phyloP scores from a whole-genome alignment of 306 rosid species.

The Glycine latifolia region DNA sequence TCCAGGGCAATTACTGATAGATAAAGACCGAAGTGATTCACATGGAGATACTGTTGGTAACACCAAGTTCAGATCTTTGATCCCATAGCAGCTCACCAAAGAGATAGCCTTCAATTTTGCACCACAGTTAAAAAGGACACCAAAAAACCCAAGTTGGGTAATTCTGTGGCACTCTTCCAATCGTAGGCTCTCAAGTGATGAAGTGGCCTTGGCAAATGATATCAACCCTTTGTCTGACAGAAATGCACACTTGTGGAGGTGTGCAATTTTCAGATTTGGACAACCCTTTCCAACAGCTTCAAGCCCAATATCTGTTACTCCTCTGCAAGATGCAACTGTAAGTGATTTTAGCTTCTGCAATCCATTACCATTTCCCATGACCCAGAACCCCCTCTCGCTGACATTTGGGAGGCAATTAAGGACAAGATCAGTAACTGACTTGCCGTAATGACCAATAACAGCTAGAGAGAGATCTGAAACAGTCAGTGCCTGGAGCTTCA shows the following conservation, averaged over 20 bases:
- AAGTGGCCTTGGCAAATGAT: slow-evolving; percentile 72
- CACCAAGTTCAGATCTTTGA: slow-evolving; percentile 65
- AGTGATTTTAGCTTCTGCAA: slow-evolving; percentile 86
- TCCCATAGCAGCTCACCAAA: slow-evolving; percentile 73
- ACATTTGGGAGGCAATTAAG: slow-evolving; percentile 72
- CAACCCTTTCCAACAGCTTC: slow-evolving; percentile 89
- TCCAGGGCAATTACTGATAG: slow-evolving; percentile 80
- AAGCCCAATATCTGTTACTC: slow-evolving; percentile 81
- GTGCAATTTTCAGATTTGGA: slow-evolving; percentile 76
- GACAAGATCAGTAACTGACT: slow-evolving; percentile 75
- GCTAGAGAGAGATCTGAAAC: slow-evolving; percentile 88
- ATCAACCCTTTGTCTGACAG: slow-evolving; percentile 84
- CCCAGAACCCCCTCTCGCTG: slow-evolving; percentile 95
- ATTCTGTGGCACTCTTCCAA: slow-evolving; percentile 97
- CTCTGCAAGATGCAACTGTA: slow-evolving; percentile 79
- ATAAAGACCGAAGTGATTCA: slow-evolving; percentile 68
- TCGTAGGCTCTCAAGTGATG: slow-evolving; percentile 80
- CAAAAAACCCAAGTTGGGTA: slow-evolving; percentile 82
- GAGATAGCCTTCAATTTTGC: slow-evolving; percentile 80
- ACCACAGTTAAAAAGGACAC: slow-evolving; percentile 73
- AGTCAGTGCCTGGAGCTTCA: slow-evolving; percentile 83
- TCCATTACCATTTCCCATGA: slow-evolving; percentile 88
- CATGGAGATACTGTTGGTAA: slow-evolving; percentile 59
- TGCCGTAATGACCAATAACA: slow-evolving; percentile 92
- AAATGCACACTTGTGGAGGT: slow-evolving; percentile 69